Evolutionary conservation across 805 yeast species (phyloP), one percentile per base, ranked within the genome.

Genomic region (Saturnispora mendoncae): DNA sequence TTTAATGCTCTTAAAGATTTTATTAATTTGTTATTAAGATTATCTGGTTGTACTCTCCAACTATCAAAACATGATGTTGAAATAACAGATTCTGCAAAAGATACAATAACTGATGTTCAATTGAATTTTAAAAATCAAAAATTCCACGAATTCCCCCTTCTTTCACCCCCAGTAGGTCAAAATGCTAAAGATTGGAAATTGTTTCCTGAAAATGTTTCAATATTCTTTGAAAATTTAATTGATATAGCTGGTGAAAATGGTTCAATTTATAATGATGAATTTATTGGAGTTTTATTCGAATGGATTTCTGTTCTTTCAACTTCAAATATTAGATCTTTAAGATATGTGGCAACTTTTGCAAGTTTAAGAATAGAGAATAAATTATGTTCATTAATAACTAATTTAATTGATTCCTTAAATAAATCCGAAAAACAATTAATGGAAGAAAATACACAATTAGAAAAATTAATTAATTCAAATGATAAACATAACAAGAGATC

Each of bases 271-370:
- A 44, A 45, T 9, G 61, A 56, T 8, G 66, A 61, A 13, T 57
- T 84, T 24, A 62, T 76, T 61, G 76, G 67, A 33, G 74, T 74
- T 42, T 41, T 84, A 2, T 54, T 83, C 23, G 74, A 83, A 4
- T 87, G 97, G 97, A 59, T 87, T 13, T 69, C 81, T 1, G 72
- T 86, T 0, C 63, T 88, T 40, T 74, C 90, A 2, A 76, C 84
- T 0, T 75, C 86, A 15, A 70, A 75, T 28, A 63, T 82, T 8
- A 68, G 95, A 47, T 74, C 92, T 1, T 67, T 88, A 43, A 69
- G 97, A 55, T 77, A 69, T 50, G 72, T 76, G 2, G 64, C 95
- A 0, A 76, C 94, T 0, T 46, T 73, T 4, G 62, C 78, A 3
- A 63, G 83, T 19, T 67, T 84, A 26, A 58, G 66, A 9, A 70